A percentile compares a stretch with the other conserved stretches of the same genome.
Conservation (phyloP, 2,329 filamentous ascomycete genomes). For the Colletotrichum viniferum region DNA sequence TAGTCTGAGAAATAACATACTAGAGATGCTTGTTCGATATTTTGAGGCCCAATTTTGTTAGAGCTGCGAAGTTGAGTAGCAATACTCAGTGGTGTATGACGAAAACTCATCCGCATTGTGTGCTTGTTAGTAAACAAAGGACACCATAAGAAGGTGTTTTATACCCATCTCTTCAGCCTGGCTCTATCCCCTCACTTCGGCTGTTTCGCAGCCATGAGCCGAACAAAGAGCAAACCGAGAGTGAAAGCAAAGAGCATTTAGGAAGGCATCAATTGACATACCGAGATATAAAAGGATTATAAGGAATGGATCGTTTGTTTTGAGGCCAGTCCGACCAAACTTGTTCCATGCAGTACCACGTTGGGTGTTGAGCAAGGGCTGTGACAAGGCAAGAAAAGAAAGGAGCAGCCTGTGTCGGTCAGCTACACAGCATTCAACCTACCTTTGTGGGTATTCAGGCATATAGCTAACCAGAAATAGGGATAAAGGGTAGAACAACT, state of each 20-base stretch:
- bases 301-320: not conserved
- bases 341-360: not conserved
- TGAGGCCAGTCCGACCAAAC: not conserved
- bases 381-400: not conserved
- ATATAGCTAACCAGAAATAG: not conserved
- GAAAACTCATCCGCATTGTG: too few species aligned
- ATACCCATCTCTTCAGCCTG: rapidly evolving
- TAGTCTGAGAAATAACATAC: rapidly evolving
- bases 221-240: not conserved
- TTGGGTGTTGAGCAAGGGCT: not conserved
- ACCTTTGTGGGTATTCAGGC: not conserved
- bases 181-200: not conserved
- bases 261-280: not conserved
- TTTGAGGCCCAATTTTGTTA: rapidly evolving
- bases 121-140: rapidly evolving
- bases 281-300: not conserved
- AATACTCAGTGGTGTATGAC: too few species aligned
- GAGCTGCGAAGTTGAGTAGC: not conserved
- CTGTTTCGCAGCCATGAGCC: not conserved
- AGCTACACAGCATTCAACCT: not conserved
- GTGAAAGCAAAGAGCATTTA: not conserved
- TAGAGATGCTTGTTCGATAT: rapidly evolving
- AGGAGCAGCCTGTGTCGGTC: not conserved
- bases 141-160: rapidly evolving
- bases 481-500: not conserved